Conservation (phyloP, 2,329 filamentous ascomycete species). For the Aspergillus sp. region DNA sequence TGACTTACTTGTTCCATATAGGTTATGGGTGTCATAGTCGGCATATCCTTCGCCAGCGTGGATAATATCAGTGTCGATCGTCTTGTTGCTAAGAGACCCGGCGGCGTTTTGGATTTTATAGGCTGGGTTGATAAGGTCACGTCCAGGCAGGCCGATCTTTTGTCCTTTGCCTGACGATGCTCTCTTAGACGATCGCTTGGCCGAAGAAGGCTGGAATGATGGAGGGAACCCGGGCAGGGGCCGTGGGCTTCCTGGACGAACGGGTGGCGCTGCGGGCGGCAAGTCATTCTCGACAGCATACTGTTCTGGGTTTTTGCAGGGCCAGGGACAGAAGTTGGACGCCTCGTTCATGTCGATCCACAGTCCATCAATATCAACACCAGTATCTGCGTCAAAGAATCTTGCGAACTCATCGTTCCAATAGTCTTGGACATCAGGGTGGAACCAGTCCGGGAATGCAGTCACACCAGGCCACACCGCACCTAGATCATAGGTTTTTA, state of each 20-base stretch:
- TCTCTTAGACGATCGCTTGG: constrained; percentile 12
- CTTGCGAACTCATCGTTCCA: constrained; percentile 67
- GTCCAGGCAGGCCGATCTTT: constrained; percentile 60
- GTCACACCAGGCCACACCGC: constrained; percentile 77
- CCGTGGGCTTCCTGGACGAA: constrained; percentile 60
- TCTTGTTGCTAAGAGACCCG: constrained; percentile 53
- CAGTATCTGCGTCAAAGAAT: constrained; percentile 64
- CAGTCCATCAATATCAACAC: constrained; percentile 73
- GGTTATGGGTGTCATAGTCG: constrained; percentile 75
- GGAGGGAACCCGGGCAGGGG: constrained; percentile 67
- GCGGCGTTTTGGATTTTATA: constrained; percentile 66
- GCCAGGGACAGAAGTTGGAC: constrained; percentile 55
- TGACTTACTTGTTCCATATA: constrained; percentile 64
- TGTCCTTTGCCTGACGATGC: constrained; percentile 26
- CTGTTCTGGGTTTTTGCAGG: constrained; percentile 53
- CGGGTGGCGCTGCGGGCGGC: constrained; percentile 61
- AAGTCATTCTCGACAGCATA: constrained; percentile 48
- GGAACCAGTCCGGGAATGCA: constrained; percentile 76
- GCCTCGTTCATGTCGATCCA: constrained; percentile 73
- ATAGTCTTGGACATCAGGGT: constrained; percentile 61
- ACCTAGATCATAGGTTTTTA: constrained; percentile 37
- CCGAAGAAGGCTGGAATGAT: constrained; percentile 60
- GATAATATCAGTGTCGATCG: constrained; percentile 66
- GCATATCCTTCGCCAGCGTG: constrained; percentile 63
- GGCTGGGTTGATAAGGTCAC: constrained; percentile 63